Conservation (phyloP, 805 yeast species). For the Wickerhamomyces ciferrii region DNA sequence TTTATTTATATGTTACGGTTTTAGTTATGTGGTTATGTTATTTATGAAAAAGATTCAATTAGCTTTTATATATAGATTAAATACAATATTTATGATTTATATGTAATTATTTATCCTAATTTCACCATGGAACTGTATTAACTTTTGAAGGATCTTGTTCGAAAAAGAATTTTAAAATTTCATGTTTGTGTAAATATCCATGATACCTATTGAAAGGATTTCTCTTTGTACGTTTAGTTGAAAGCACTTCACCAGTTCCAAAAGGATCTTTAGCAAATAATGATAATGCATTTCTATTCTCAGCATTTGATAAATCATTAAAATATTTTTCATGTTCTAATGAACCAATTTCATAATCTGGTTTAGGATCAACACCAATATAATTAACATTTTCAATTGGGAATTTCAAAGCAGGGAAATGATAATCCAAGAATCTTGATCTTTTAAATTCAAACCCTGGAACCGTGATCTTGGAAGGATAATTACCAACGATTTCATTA, state of each 20-base stretch:
- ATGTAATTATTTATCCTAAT: not conserved
- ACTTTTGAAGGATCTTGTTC: not conserved
- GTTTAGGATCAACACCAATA: slow-evolving; percentile 53
- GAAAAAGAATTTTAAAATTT: slow-evolving; percentile 10
- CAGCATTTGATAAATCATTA: slow-evolving; percentile 40
- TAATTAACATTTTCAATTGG: slow-evolving; percentile 36
- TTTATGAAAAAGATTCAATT: not conserved
- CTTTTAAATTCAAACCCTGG: slow-evolving; percentile 76
- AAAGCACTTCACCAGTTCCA: slow-evolving; percentile 42
- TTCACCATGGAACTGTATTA: slow-evolving; percentile 6
- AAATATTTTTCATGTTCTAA: slow-evolving; percentile 33
- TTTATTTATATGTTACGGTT: no score
- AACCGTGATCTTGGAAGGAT: slow-evolving; percentile 50
- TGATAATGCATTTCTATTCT: slow-evolving; percentile 46
- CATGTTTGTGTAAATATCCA: slow-evolving; percentile 24
- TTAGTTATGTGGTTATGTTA: not conserved
- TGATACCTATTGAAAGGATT: slow-evolving; percentile 50
- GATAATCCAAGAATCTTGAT: slow-evolving; percentile 49
- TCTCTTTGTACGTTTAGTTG: slow-evolving; percentile 43
- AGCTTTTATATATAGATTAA: no score
- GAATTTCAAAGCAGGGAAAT: slow-evolving; percentile 45
- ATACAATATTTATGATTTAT: not conserved
- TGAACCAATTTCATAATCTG: slow-evolving; percentile 24
- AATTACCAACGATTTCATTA: slow-evolving; percentile 36
- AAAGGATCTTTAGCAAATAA: slow-evolving; percentile 52